A percentile compares a stretch with the other conserved stretches of the same genome.
These are phyloP conservation scores for Penicillium polonicum DNA, from an alignment of 2,329 filamentous ascomycete genomes.

Conservation along the genomic window DNA sequence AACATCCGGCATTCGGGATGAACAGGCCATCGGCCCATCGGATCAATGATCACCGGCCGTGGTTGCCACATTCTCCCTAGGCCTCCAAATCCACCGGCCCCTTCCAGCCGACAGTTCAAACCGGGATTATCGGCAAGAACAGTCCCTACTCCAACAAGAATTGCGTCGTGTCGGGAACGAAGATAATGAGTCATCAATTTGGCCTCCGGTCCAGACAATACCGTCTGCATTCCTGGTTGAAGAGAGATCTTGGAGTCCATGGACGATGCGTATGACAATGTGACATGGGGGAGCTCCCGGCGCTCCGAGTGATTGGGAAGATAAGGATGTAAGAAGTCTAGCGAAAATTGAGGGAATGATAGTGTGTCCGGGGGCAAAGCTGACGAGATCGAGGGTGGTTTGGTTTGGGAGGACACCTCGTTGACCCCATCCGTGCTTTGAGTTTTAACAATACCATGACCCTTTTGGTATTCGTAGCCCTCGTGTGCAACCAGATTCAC, in stretches of 20 bases:
- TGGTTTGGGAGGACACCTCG: conserved; percentile 9
- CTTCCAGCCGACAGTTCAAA: conserved; percentile 74
- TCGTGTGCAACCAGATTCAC: conserved; percentile 45
- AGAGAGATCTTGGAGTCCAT: conserved; percentile 79
- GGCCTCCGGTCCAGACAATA: conserved; percentile 75
- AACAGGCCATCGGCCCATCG: conserved; percentile 70
- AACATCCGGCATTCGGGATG: conserved; percentile 63
- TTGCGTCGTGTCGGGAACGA: conserved; percentile 77
- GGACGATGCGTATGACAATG: conserved; percentile 86
- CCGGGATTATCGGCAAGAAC: conserved; percentile 81
- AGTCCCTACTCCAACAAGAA: conserved; percentile 81
- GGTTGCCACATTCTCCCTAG: conserved; percentile 62
- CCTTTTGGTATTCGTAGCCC: conserved; percentile 47
- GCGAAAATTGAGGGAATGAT: conserved; percentile 45
- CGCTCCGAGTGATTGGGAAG: conserved; percentile 43
- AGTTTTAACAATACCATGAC: conserved; percentile 43
- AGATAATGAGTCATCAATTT: conserved; percentile 94
- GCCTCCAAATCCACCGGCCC: conserved; percentile 57
- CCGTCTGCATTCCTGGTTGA: conserved; percentile 74
- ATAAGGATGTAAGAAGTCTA: conserved; percentile 53
- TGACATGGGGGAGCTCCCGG: conserved; percentile 57
- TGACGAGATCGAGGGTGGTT: conserved; percentile 14
- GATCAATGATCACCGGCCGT: conserved; percentile 79
- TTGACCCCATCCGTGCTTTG: conserved; percentile 18
- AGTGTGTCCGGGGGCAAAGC: conserved; percentile 42